Evolutionary conservation across 352 stramenopile species (phyloP).

Genomic region (Phytopythium oedochilum): DNA sequence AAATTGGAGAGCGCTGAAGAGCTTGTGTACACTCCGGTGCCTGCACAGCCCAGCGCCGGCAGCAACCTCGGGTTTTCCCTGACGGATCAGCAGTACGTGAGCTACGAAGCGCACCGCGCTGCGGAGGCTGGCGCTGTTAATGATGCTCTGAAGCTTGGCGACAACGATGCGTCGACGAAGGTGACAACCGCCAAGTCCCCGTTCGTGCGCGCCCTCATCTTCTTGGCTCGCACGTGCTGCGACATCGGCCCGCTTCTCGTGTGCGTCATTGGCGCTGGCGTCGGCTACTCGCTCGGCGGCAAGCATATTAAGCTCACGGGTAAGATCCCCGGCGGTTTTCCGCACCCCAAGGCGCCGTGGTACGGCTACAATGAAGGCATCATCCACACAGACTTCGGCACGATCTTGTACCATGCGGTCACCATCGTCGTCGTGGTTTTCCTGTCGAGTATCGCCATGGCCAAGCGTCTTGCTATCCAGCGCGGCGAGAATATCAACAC

Average conservation of each 20-base stretch:
- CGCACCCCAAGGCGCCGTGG: slow-evolving; percentile 40
- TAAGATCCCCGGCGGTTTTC: slow-evolving; percentile 64
- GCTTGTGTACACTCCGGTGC: slow-evolving; percentile 1
- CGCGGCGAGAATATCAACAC: slow-evolving; percentile 65
- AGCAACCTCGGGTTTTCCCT: slow-evolving; percentile 31
- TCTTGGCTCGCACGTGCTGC: slow-evolving; percentile 13
- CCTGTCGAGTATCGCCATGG: slow-evolving; percentile 89
- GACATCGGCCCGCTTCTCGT: slow-evolving; percentile 19
- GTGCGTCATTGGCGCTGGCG: slow-evolving; percentile 13
- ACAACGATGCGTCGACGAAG: neutral
- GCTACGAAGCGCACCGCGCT: slow-evolving; percentile 17
- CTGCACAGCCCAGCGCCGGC: slow-evolving; percentile 6
- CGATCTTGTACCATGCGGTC: slow-evolving; percentile 51
- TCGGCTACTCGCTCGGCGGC: slow-evolving; percentile 31
- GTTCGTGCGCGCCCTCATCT: slow-evolving; percentile 18
- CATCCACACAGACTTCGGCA: slow-evolving; percentile 40
- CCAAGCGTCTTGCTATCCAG: slow-evolving; percentile 76
- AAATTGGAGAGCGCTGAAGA: slow-evolving; percentile 2
- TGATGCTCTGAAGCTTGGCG: slow-evolving; percentile 7
- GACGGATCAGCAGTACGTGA: slow-evolving; percentile 41
- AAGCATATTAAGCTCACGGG: slow-evolving; percentile 55
- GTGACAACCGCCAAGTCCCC: slow-evolving; percentile 7
- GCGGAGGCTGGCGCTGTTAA: neutral
- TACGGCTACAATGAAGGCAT: slow-evolving; percentile 37
- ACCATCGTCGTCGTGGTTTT: slow-evolving; percentile 83